A percentile compares a stretch with the other conserved stretches of the same genome.
These are phyloP conservation scores for Gossypium sturtianum DNA, from an alignment of 345 rosid species.

Conservation along the genomic window DNA sequence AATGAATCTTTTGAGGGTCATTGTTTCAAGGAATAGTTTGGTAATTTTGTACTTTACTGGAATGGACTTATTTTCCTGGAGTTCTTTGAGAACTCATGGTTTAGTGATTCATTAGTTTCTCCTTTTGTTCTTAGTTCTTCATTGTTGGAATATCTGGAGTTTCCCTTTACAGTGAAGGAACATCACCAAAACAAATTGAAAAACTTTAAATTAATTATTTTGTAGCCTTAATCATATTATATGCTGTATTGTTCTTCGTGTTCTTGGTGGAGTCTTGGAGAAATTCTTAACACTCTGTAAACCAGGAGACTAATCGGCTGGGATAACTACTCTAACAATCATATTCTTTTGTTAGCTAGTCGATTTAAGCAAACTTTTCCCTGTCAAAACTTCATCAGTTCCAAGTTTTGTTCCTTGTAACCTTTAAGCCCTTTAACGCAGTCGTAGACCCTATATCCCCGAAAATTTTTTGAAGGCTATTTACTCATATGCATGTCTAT, in stretches of 20 bases:
- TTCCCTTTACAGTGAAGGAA: not conserved
- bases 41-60: not conserved
- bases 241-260: not conserved
- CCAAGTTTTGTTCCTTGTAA: not conserved
- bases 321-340: not conserved
- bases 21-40: not conserved
- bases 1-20: not conserved
- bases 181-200: not conserved
- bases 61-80: not conserved
- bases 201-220: not conserved
- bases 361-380: not conserved
- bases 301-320: not conserved
- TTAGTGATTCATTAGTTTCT: not conserved
- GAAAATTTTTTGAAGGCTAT: not conserved
- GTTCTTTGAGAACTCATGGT: slow-evolving; percentile 1
- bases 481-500: not conserved
- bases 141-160: not conserved
- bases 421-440: not conserved
- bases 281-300: not conserved
- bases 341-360: not conserved
- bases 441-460: not conserved
- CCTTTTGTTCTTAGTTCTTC: not conserved
- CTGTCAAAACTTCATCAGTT: not conserved
- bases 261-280: not conserved
- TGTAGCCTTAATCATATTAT: not conserved